These are phyloP conservation scores for Clonostachys chloroleuca DNA, from an alignment of 2,329 filamentous ascomycete genomes.

Conservation along the genomic window DNA sequence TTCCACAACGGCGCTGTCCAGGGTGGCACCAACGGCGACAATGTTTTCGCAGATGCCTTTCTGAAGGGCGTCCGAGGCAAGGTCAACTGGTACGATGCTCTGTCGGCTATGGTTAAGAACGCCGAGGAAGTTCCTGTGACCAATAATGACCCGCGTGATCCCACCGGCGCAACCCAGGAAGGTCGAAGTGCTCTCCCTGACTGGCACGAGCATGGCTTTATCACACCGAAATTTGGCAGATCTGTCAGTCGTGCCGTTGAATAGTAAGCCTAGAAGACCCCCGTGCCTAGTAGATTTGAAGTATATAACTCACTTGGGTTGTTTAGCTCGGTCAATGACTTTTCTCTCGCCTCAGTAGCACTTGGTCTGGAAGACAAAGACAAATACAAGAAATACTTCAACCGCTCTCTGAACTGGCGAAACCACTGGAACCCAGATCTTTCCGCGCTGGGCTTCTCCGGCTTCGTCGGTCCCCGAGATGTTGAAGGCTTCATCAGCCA, in stretches of 20 bases:
- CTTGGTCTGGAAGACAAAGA: slow-evolving; percentile 43
- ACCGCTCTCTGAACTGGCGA: slow-evolving; percentile 63
- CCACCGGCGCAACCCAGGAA: slow-evolving; percentile 59
- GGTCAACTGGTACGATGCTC: slow-evolving; percentile 61
- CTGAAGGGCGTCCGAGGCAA: slow-evolving; percentile 61
- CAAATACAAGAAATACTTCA: slow-evolving; percentile 55
- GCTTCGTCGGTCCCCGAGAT: slow-evolving; percentile 61
- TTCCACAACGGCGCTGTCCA: slow-evolving; percentile 67
- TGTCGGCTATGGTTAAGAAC: slow-evolving; percentile 60
- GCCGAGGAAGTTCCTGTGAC: slow-evolving; percentile 59
- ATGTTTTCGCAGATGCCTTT: slow-evolving; percentile 68
- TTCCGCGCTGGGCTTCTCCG: slow-evolving; percentile 53
- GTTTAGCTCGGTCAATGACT: slow-evolving; percentile 58
- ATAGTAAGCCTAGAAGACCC: slow-evolving; percentile 34
- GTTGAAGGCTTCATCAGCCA: slow-evolving; percentile 46
- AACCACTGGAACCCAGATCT: slow-evolving; percentile 65
- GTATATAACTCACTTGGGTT: no score
- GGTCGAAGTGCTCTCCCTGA: slow-evolving; percentile 66
- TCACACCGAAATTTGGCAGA: slow-evolving; percentile 56
- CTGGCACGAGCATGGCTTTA: slow-evolving; percentile 61
- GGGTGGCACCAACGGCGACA: slow-evolving; percentile 67
- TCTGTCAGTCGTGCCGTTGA: slow-evolving; percentile 63
- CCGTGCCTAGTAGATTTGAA: background rate
- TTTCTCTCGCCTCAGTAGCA: slow-evolving; percentile 62
- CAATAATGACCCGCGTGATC: slow-evolving; percentile 52